These are phyloP conservation scores for Pyronema domesticum DNA, from an alignment of 495 filamentous ascomycete species.

Conservation along the genomic window DNA sequence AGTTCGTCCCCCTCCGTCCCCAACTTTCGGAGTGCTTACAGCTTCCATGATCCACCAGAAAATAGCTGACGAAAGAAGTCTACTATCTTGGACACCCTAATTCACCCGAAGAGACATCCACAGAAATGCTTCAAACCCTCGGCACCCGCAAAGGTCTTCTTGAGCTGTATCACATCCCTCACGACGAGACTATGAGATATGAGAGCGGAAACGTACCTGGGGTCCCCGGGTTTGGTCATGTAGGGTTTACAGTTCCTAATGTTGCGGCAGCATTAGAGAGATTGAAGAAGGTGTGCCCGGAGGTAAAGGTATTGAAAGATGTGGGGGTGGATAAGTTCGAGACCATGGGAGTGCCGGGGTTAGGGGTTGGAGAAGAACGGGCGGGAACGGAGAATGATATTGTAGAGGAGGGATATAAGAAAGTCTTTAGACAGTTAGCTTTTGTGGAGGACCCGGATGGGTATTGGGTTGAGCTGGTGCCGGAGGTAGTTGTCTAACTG, in stretches of 20 bases:
- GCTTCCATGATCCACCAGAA: too few species aligned
- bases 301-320: background rate
- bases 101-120: background rate
- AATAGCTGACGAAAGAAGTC: background rate
- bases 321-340: background rate
- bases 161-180: slow-evolving; percentile 1
- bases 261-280: background rate
- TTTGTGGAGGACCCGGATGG: slow-evolving; percentile 1
- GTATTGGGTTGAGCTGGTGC: slow-evolving; percentile 1
- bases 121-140: background rate
- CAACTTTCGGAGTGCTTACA: background rate
- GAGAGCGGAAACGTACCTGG: background rate
- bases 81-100: slow-evolving; percentile 3
- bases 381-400: background rate
- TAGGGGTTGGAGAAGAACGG: background rate
- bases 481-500: background rate
- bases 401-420: background rate
- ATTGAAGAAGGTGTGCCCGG: background rate
- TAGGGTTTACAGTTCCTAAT: background rate
- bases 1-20: background rate
- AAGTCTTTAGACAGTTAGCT: background rate
- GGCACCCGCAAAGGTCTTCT: background rate
- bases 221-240: background rate
- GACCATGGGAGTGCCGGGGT: background rate
- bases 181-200: background rate